Conservation (phyloP, 148 eudicot genomes). For the Rhododendron williamsianum region DNA sequence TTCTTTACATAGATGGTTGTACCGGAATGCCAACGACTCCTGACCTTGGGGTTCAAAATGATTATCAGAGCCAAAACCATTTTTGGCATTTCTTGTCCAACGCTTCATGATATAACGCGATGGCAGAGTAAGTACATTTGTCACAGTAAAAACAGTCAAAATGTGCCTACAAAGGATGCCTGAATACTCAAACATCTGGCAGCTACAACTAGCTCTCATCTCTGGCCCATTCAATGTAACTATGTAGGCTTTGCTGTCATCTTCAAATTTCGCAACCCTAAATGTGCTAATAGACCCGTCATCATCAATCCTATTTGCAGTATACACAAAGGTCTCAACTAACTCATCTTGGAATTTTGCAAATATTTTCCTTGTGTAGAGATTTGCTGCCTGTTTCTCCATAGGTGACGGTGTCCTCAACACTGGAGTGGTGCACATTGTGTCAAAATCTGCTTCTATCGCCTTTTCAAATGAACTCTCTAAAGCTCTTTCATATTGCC, state of each 20-base stretch:
- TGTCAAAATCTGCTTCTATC: slow-evolving; percentile 80
- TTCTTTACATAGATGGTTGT: slow-evolving; percentile 67
- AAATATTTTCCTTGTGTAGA: slow-evolving; percentile 75
- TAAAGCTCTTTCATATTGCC: slow-evolving; percentile 92
- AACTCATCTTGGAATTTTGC: slow-evolving; percentile 85
- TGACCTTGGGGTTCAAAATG: slow-evolving; percentile 26
- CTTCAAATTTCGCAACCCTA: slow-evolving; percentile 88
- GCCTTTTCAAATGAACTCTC: slow-evolving; percentile 78
- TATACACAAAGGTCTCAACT: slow-evolving; percentile 92
- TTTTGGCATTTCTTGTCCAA: slow-evolving; percentile 90
- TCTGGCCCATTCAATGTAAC: slow-evolving; percentile 61
- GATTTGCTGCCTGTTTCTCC: slow-evolving; percentile 88
- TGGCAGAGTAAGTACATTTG: slow-evolving; percentile 87
- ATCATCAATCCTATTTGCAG: slow-evolving; percentile 78
- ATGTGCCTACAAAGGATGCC: slow-evolving; percentile 89
- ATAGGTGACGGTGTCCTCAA: slow-evolving; percentile 90
- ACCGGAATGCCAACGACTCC: slow-evolving; percentile 53
- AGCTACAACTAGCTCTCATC: slow-evolving; percentile 79
- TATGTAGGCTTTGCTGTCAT: slow-evolving; percentile 63
- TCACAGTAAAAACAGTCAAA: slow-evolving; percentile 83
- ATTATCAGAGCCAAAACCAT: slow-evolving; percentile 37
- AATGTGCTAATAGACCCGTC: slow-evolving; percentile 59
- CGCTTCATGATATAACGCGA: slow-evolving; percentile 81
- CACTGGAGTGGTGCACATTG: slow-evolving; percentile 55
- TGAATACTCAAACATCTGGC: slow-evolving; percentile 84